Conservation (phyloP, 306 rosid genomes). For the Crotalaria pallida region DNA sequence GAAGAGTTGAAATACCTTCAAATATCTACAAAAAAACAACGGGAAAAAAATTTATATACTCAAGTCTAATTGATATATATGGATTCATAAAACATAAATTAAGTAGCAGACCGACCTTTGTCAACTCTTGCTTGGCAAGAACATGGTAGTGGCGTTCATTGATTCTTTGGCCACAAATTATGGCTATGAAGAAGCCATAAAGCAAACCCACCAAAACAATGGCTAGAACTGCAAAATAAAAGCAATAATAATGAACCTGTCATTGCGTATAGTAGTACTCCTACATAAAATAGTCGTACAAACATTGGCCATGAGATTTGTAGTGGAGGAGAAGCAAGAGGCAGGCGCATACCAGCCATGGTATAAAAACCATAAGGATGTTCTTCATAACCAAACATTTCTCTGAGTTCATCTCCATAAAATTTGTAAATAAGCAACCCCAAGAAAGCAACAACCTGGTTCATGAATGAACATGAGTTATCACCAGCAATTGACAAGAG, state of each 20-base stretch:
- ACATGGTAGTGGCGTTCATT: constrained; percentile 97
- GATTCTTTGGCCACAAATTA: constrained; percentile 97
- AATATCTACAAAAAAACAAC: neutral
- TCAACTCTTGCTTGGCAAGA: constrained; percentile 94
- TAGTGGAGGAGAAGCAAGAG: constrained; percentile 1
- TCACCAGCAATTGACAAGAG: constrained; percentile 5
- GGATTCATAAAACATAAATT: neutral
- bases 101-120: constrained; percentile 76
- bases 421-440: constrained; percentile 92
- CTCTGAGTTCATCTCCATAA: constrained; percentile 91
- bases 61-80: neutral
- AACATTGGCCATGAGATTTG: constrained; percentile 8
- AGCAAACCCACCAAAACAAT: constrained; percentile 95
- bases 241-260: constrained; percentile 22
- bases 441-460: constrained; percentile 95
- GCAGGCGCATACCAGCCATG: constrained; percentile 71
- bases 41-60: neutral
- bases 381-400: constrained; percentile 98
- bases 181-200: constrained; percentile 97
- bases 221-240: constrained; percentile 72
- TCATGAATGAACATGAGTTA: no score
- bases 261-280: neutral
- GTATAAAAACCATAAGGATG: constrained; percentile 97
- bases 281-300: neutral
- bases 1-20: constrained; percentile 8